Base-by-base conservation (phyloP, 2,329 filamentous ascomycete species). In the Penicillium sp. region DNA sequence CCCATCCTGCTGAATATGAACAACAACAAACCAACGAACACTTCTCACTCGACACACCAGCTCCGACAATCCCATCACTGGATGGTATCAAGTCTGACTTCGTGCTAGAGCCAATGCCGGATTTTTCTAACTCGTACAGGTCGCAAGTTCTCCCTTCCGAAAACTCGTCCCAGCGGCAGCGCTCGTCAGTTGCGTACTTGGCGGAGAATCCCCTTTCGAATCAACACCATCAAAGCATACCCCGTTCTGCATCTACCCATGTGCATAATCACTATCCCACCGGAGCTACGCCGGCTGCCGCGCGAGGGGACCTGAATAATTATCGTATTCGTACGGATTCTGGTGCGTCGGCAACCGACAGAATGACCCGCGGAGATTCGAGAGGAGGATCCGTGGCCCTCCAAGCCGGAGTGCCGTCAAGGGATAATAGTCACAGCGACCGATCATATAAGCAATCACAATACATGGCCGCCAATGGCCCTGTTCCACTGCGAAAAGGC, bases 401-500 rank as follows among this genome's bases (percentile, higher is more conserved):
- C 67, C 79, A 84, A 58, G 77, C 83, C 12, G 79, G 81, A 18
- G 79, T 87, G 47, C 85, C 86, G 2, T 81, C 83, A 33, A 80
- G 89, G 64, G 89, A 92, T 64, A 77, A 81, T 21, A 91, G 85
- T 67, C 83, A 89, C 66, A 82, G 82, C 66, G 86, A 90, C 60
- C 81, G 85, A 62, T 79, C 83, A 28, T 91, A 92, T 69, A 83
- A 83, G 55, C 80, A 83, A 59, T 77, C 80, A 52, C 84, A 83
- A 62, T 77, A 82, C 49, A 77, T 80, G 38, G 71, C 74, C 28
- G 80, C 78, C 14, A 85, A 82, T 68, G 84, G 83, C 5, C 83
- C 86, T 14, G 71, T 88, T 58, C 90, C 91, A 46, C 88, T 89
- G 43, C 84, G 91, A 64, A 83, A 88, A 68, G 88, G 86, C 65